Evolutionary conservation across 1,139 yeast species (phyloP), one percentile per base, ranked within the genome.

Genomic region (Meyerozyma guilliermondii): DNA sequence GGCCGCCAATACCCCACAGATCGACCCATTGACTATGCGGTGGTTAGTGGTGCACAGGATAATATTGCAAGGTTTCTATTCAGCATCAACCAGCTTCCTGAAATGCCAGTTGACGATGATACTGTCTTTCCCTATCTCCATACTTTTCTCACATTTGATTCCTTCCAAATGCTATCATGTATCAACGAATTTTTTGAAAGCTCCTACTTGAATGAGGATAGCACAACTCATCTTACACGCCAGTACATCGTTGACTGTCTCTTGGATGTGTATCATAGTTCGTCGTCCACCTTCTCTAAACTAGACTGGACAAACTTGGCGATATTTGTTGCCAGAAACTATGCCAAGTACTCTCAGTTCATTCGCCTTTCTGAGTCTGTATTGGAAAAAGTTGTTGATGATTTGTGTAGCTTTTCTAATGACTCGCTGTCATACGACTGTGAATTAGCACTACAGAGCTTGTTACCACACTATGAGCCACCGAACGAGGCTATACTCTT

Each of bases 1-100:
- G 94, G 95, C 1, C 65, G 89, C 40, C 83, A 83, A 46, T 89
- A 81, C 56, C 96, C 96, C 0, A 81, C 84, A 0, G 91, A 82
- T 13, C 62, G 67, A 30, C 61, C 60, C 18, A 68, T 83, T 28
- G 63, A 59, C 11, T 46, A 42, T 1, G 60, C 50, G 33, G 55
- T 49, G 29, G 61, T 49, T 41, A 43, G 46, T 1, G 35, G 49
- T 1, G 81, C 83, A 0, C 80, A 80, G 50, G 51, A 63, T 9
- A 60, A 66, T 18, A 54, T 87, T 0, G 80, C 82, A 47, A 66
- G 69, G 39, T 57, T 82, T 10, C 54, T 88, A 13, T 85, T 88
- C 56, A 52, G 57, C 30, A 51, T 46, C 24, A 39, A 41, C 29
- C 23, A 42, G 18, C 33, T 47, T 13, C 27, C 34, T n/a, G 80